Base-by-base conservation (phyloP, 495 filamentous ascomycete genomes). In the Cercophora sp. region DNA sequence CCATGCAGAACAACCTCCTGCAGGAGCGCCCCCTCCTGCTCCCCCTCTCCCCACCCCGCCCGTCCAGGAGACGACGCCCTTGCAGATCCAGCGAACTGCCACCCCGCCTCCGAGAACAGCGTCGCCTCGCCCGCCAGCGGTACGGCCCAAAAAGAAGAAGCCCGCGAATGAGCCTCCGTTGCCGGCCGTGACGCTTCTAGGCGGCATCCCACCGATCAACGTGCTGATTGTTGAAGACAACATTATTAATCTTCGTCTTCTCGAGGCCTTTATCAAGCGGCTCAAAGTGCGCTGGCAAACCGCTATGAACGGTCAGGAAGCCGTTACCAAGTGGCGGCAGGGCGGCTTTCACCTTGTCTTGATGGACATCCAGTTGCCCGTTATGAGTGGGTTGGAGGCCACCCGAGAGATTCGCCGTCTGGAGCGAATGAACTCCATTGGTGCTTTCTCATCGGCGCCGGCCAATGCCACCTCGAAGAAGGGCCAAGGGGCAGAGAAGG, bases 221-320 rank as follows among this genome's bases (percentile, higher is more conserved):
- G 91, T 97, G 8, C 76, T 98, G 15, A 96, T 98, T 51, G 93
- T 98, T 27, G 93, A 98, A 72, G 93, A 98, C 72, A 98, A 98
- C 66, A 86, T 92, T 53, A 97, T 98, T 77, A 98, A 98, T 59
- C 77, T 97, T 43, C 84, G 88, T 43, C 81, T 98, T 4, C 72
- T 98, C 1, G 93, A 97, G 61, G 91, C 90, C 0, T 96, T 98
- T 66, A 93, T 97, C 80, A 96, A 96, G 66, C 80, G 92, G 39
- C 79, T 98, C 27, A 96, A 94, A 60, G 93, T 98, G 23, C 86
- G 93, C n/a, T 97, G 93, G 93, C 86, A 91, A 66, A 94, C 90
- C 39, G 93, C 93, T 27, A 89, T 90, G 72, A 95, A 98, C 66
- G 93, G 93, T 24, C 85, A 81, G 62, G 91, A 95, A 48, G 94